Evolutionary conservation across 1,139 yeast genomes (phyloP).

Genomic region (Blastobotrys apis): DNA sequence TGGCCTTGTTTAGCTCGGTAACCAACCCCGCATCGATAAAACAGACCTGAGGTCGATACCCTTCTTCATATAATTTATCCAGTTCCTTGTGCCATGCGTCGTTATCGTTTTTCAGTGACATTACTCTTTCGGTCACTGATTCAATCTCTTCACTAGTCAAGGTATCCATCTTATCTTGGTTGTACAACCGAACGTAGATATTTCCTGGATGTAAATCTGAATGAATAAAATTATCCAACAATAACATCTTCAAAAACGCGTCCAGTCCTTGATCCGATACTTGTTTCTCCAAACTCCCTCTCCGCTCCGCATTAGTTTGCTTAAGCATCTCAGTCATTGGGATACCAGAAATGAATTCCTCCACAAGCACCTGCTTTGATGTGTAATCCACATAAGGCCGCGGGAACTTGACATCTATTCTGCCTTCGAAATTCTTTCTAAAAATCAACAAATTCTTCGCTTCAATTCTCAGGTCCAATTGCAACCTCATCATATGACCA

Average conservation of each 20-base stretch:
- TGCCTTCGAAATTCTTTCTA: conserved; percentile 53
- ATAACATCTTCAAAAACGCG: conserved; percentile 87
- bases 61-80: conserved; percentile 49
- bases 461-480: conserved; percentile 84
- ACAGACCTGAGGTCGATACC: conserved; percentile 82
- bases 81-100: conserved; percentile 52
- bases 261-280: conserved; percentile 86
- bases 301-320: conserved; percentile 30
- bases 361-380: conserved; percentile 73
- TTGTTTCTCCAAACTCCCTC: conserved; percentile 55
- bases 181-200: conserved; percentile 71
- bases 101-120: conserved; percentile 34
- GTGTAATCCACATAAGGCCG: conserved; percentile 64
- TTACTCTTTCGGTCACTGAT: conserved; percentile 33
- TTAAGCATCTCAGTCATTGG: conserved; percentile 69
- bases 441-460: conserved; percentile 74
- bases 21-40: conserved; percentile 91
- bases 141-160: conserved; percentile 21
- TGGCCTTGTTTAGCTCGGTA: conserved; percentile 74
- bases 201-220: conserved; percentile 97
- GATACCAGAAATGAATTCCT: conserved; percentile 77
- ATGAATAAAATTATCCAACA: conserved; percentile 88
- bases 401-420: conserved; percentile 71
- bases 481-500: conserved; percentile 77
- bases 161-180: conserved; percentile 12